Base-by-base conservation (phyloP, 2,329 filamentous ascomycete species). In the Alternaria burnsii region DNA sequence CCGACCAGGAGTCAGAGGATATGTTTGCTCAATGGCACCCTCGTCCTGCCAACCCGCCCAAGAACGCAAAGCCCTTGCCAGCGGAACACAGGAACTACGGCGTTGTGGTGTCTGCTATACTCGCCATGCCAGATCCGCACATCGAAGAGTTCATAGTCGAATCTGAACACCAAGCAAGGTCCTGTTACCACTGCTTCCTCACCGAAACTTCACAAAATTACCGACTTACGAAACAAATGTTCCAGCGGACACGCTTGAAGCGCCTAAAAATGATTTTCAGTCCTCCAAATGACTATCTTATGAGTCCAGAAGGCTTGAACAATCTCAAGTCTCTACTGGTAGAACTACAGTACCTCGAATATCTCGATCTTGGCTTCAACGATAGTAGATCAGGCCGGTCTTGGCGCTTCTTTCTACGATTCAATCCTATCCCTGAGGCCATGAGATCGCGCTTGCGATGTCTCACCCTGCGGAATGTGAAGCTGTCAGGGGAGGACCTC, bases 71-170 rank as follows among this genome's bases (percentile, higher is more conserved):
- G 9, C 11, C 16, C 11, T 7, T 61, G 9, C 57, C 61, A 11
- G 6, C 9, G n/a, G 41, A 62, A 16, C 78, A 76, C 70, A 74
- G 76, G 10, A 78, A 77, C 0, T 78, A 80, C 46, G 69, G 66
- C 12, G 53, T 72, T 26, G 46, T 76, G 9, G 70, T 71, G 4
- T 62, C 68, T 4, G 68, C 66, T 3, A 43, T 73, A 7, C 66
- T 80, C 11, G 67, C 74, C 1, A 56, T 63, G 18, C 41, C 68
- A 10, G 42, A 69, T 1, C 59, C 74, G 20, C 57, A 59, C 5
- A 54, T 83, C 14, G 61, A 73, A 2, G 80, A 81, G 47, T 62
- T 83, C 3, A 36, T 76, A 5, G 14, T 82, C 6, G 75, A 81
- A 47, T 66, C 59, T 5, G 65, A 63, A 5, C 51, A 61, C 20